A percentile compares a stretch with the other conserved stretches of the same genome.
Evolutionary conservation across 768 basidiomycete genomes (phyloP).

Genomic region (Chlorophyllum brunneum): DNA sequence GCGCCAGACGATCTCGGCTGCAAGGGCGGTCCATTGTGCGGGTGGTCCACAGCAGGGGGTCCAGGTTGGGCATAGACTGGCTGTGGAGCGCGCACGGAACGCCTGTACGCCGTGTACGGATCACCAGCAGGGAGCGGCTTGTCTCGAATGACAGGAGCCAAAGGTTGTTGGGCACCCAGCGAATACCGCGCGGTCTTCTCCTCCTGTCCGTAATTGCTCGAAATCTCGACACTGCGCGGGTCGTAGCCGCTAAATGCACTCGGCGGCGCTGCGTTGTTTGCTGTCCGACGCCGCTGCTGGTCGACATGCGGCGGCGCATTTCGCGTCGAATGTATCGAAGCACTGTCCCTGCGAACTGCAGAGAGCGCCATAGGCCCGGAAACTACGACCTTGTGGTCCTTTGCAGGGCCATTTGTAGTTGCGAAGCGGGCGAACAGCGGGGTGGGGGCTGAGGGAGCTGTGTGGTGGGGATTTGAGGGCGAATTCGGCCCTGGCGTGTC

Average conservation of each 20-base stretch:
- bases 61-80: background rate
- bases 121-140: slow-evolving; percentile 21
- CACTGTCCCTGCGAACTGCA: slow-evolving; percentile 23
- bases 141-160: slow-evolving; percentile 18
- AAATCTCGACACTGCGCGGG: background rate
- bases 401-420: slow-evolving; percentile 26
- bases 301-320: background rate
- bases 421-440: slow-evolving; percentile 40
- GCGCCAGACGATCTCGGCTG: no score
- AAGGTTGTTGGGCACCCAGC: slow-evolving; percentile 13
- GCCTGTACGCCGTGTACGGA: slow-evolving; percentile 10
- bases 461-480: slow-evolving; percentile 11
- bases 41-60: background rate
- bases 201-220: background rate
- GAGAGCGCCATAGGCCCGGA: slow-evolving; percentile 35
- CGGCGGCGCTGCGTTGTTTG: background rate
- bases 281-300: background rate
- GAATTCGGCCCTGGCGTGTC: slow-evolving; percentile 20
- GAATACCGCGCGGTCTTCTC: background rate
- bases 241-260: no score
- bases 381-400: slow-evolving; percentile 24
- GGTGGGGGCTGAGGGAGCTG: slow-evolving; percentile 18
- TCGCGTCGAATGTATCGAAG: background rate
- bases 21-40: slow-evolving; percentile 3
- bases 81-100: slow-evolving; percentile 12